Conservation (phyloP, 441 rosid species). For the Populus hybrid region DNA sequence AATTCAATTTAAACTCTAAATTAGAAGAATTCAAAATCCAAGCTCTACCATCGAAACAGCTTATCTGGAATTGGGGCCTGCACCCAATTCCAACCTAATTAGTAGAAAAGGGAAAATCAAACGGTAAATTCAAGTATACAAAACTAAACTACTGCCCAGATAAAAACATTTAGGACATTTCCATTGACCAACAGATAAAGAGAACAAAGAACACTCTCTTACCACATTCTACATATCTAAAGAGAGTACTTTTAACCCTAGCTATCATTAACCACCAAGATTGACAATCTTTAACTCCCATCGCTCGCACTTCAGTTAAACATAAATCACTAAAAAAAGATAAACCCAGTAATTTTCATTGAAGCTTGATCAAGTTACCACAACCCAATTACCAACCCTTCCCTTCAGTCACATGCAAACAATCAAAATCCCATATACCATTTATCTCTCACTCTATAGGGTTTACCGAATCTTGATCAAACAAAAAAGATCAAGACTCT, state of each 20-base stretch:
- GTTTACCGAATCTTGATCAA: not conserved
- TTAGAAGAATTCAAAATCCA: not conserved
- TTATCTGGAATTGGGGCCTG: not conserved
- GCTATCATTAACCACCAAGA: not conserved
- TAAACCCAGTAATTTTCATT: not conserved
- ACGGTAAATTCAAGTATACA: not conserved
- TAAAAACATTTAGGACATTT: not conserved
- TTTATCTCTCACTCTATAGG: constrained; percentile 4
- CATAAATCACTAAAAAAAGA: not conserved
- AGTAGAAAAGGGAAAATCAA: not conserved
- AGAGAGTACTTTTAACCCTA: not conserved
- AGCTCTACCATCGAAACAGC: not conserved
- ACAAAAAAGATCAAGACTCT: not conserved
- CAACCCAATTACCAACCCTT: not conserved
- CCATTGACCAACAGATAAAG: not conserved
- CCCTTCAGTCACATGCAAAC: not conserved
- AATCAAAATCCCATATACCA: not conserved
- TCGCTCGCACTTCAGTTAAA: not conserved
- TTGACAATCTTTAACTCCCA: not conserved
- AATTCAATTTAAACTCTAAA: constrained; percentile 1
- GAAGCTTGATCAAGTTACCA: not conserved
- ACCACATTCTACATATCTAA: not conserved
- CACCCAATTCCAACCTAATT: not conserved
- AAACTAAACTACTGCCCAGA: not conserved
- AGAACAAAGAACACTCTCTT: not conserved